Evolutionary conservation across 352 stramenopile genomes (phyloP).

Genomic region (Thraustochytrium sp.): DNA sequence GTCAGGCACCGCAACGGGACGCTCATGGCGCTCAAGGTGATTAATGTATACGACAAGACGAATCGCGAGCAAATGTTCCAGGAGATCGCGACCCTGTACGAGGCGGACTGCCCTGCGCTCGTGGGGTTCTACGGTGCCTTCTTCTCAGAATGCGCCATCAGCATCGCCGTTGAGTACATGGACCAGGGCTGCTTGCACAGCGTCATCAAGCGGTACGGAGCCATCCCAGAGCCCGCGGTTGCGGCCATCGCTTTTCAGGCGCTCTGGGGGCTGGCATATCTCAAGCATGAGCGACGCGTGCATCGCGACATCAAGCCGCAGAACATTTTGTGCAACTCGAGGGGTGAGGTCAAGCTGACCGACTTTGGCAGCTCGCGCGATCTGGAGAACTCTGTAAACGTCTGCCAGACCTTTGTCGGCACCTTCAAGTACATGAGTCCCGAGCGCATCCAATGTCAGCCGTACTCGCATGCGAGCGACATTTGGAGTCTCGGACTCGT

Average conservation of each 20-base stretch:
- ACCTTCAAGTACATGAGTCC: constrained; percentile 73
- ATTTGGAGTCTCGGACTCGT: constrained; percentile 73
- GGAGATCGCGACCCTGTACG: constrained; percentile 74
- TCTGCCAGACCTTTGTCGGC: constrained; percentile 78
- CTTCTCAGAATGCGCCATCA: constrained; percentile 62
- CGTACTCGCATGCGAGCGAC: constrained; percentile 65
- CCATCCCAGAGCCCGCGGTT: constrained; percentile 74
- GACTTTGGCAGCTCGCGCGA: constrained; percentile 91
- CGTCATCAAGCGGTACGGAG: constrained; percentile 69
- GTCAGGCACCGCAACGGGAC: constrained; percentile 48
- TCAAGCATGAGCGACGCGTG: constrained; percentile 82
- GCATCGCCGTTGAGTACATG: constrained; percentile 86
- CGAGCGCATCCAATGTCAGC: constrained; percentile 61
- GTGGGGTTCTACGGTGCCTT: constrained; percentile 77
- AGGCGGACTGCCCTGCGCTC: constrained; percentile 62
- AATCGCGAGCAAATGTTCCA: constrained; percentile 74
- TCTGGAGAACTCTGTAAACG: constrained; percentile 72
- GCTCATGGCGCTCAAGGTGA: constrained; percentile 73
- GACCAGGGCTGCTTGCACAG: constrained; percentile 81
- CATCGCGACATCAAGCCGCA: constrained; percentile 94
- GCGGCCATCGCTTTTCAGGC: constrained; percentile 86
- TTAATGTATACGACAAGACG: constrained; percentile 74
- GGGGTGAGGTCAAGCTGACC: constrained; percentile 87
- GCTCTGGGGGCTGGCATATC: constrained; percentile 82
- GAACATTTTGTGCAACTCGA: constrained; percentile 85